phyloP scores from a whole-genome alignment of 768 basidiomycete species.

The Boletus coccyginus region DNA sequence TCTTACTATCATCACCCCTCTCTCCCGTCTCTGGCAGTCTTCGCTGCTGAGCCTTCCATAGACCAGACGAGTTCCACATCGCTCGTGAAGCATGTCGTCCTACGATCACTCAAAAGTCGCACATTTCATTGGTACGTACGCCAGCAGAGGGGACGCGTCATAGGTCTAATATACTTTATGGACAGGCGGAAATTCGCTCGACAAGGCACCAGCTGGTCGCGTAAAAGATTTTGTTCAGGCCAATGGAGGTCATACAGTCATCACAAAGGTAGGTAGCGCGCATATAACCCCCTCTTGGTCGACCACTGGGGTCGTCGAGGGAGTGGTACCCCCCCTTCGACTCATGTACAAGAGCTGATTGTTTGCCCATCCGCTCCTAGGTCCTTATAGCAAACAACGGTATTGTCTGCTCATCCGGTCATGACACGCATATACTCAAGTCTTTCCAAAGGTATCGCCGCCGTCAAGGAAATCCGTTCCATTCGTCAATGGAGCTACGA shows the following conservation, averaged over 20 bases:
- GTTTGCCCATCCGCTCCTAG: conserved; percentile 37
- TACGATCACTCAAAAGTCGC: conserved; percentile 60
- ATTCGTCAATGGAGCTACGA: conserved; percentile 99
- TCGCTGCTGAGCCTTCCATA: conserved; percentile 4
- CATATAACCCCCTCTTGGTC: conserved; percentile 15
- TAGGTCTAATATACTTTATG: conserved; percentile 7
- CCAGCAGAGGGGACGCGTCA: conserved; percentile 3
- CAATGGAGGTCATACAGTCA: conserved; percentile 95
- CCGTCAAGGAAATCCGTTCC: conserved; percentile 98
- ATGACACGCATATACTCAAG: conserved; percentile 21
- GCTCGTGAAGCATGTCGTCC: conserved; percentile 26
- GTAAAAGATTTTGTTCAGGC: conserved; percentile 89
- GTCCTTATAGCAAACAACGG: conserved; percentile 99
- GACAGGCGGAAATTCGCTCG: conserved; percentile 91
- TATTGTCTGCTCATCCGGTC: conserved; percentile 27
- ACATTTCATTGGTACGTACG: conserved; percentile 57
- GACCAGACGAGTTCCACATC: conserved; percentile 5
- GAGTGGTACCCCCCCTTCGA: not conserved
- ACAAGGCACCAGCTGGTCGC: conserved; percentile 72
- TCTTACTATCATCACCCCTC: conserved; percentile 21
- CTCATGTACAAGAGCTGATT: conserved; percentile 9
- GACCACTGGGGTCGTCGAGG: conserved; percentile 1
- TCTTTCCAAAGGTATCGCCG: conserved; percentile 78
- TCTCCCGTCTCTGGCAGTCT: conserved; percentile 4
- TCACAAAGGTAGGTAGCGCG: conserved; percentile 77